A percentile compares a stretch with the other conserved stretches of the same genome.
phyloP scores from a whole-genome alignment of 2,329 filamentous ascomycete genomes.

The Talaromyces sp. region DNA sequence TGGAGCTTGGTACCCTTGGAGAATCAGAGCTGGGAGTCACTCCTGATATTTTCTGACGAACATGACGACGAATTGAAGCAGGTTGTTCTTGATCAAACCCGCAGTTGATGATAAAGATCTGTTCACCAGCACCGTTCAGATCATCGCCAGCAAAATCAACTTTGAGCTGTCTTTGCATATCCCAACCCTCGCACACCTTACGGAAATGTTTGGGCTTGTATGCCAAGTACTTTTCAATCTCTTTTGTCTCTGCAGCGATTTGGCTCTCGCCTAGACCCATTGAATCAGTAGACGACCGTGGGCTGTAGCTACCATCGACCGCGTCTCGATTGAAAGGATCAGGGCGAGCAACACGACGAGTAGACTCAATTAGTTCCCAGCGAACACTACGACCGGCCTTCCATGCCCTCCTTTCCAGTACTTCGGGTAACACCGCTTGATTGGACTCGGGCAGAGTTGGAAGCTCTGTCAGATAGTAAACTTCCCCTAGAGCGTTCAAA shows the following conservation, averaged over 20 bases:
- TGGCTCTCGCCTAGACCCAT: conserved; percentile 71
- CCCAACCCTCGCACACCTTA: conserved; percentile 78
- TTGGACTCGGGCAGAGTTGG: conserved; percentile 46
- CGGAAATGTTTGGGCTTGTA: conserved; percentile 76
- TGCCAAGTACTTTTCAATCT: conserved; percentile 73
- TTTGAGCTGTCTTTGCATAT: conserved; percentile 81
- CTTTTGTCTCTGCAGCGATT: conserved; percentile 70
- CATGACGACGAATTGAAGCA: conserved; percentile 57
- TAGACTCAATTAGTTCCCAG: conserved; percentile 79
- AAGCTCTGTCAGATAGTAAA: conserved; percentile 77
- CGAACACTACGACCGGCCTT: conserved; percentile 71
- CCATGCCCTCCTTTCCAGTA: conserved; percentile 71
- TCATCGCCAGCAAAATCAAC: conserved; percentile 88
- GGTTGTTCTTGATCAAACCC: conserved; percentile 62
- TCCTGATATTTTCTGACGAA: conserved; percentile 50
- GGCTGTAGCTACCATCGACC: conserved; percentile 73
- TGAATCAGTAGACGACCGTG: conserved; percentile 70
- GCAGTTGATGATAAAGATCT: conserved; percentile 70
- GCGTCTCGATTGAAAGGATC: conserved; percentile 71
- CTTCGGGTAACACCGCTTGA: conserved; percentile 47
- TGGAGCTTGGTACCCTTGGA: conserved; percentile 24
- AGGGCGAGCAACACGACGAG: conserved; percentile 67
- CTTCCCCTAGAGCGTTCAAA: conserved; percentile 89
- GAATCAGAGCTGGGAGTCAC: conserved; percentile 24
- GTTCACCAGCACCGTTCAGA: conserved; percentile 72